A percentile compares a stretch with the other conserved stretches of the same genome.
Conservation (phyloP, 305 asterid species). For the Nicotiana rustica region DNA sequence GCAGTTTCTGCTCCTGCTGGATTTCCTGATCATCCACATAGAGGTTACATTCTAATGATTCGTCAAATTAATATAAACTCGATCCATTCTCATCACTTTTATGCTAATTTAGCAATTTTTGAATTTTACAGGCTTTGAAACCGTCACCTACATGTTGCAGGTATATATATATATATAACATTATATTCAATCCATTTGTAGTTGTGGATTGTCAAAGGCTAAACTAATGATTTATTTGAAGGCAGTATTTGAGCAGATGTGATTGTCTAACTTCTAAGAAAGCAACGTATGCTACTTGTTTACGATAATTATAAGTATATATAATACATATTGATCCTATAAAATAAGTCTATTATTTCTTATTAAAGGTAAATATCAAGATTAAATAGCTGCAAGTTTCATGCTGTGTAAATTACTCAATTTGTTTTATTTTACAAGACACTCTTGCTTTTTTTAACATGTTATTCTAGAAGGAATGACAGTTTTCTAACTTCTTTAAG, state of each 20-base stretch:
- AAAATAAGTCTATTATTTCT: neutral
- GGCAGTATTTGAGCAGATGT: conserved; percentile 35
- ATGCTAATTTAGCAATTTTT: neutral
- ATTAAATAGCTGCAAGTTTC: neutral
- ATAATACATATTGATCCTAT: neutral
- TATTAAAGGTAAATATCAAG: neutral
- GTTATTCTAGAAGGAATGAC: too few relatives aligned
- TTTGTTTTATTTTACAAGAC: neutral
- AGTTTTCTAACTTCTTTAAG: too few relatives aligned
- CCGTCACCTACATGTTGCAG: conserved; percentile 93
- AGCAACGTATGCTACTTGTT: conserved; percentile 41
- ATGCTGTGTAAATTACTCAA: neutral
- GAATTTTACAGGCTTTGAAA: conserved; percentile 72
- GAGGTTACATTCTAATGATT: conserved; percentile 58
- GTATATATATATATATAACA: conserved; percentile 44
- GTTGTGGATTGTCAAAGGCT: conserved; percentile 27
- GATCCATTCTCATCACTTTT: too few relatives aligned
- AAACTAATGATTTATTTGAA: conserved; percentile 11
- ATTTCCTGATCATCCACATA: conserved; percentile 98
- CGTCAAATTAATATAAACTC: too few relatives aligned
- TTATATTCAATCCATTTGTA: neutral
- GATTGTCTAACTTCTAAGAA: conserved; percentile 41
- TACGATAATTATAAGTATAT: neutral
- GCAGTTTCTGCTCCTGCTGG: conserved; percentile 93
- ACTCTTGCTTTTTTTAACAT: too few relatives aligned